Conservation (phyloP, 805 yeast species). For the Henningerozyma blattae region DNA sequence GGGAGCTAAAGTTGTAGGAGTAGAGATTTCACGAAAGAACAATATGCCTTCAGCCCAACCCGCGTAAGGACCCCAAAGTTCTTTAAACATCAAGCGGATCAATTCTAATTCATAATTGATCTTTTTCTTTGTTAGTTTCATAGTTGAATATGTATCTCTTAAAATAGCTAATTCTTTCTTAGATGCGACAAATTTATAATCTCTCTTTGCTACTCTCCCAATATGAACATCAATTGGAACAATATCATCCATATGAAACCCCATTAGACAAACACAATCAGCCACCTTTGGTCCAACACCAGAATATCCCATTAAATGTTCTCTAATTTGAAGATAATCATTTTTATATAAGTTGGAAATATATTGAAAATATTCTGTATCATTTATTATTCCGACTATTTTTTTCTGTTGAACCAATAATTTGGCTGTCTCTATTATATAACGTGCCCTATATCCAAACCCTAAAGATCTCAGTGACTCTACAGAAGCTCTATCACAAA, state of each 20-base stretch:
- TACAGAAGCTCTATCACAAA: constrained; percentile 35
- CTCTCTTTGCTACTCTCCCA: constrained; percentile 75
- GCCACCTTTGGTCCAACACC: constrained; percentile 99
- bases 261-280: constrained; percentile 88
- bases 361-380: constrained; percentile 26
- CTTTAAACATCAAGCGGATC: constrained; percentile 47
- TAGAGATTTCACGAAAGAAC: constrained; percentile 82
- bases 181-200: constrained; percentile 42
- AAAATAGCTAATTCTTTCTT: constrained; percentile 21
- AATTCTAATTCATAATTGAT: constrained; percentile 27
- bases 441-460: constrained; percentile 91
- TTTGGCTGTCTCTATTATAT: constrained; percentile 65
- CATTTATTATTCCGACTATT: constrained; percentile 7
- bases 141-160: constrained; percentile 14
- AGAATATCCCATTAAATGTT: constrained; percentile 42
- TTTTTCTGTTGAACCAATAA: constrained; percentile 30
- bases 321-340: constrained; percentile 20
- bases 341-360: constrained; percentile 33
- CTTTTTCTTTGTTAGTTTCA: constrained; percentile 23
- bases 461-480: constrained; percentile 31
- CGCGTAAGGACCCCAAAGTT: constrained; percentile 80
- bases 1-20: no score
- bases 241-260: constrained; percentile 46
- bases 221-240: constrained; percentile 97
- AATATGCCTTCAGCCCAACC: constrained; percentile 99